Base-by-base conservation (phyloP, 768 basidiomycete species). In the Kwoniella europaea region DNA sequence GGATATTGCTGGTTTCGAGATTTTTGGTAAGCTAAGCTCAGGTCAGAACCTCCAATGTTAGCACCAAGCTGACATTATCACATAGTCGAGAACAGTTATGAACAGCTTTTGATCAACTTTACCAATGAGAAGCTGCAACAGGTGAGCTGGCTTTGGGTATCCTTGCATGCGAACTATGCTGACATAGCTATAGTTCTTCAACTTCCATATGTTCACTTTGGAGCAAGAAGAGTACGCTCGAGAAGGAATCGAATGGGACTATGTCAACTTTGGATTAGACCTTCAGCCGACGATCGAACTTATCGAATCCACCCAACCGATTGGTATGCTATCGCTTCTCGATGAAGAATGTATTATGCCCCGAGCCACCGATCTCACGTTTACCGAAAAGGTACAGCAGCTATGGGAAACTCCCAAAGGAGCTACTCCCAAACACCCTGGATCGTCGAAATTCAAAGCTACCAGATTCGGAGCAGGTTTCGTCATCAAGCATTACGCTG, bases 281-380 rank as follows among this genome's bases (percentile, higher is more conserved):
- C 86, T 99, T 6, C 96, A 99, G 80, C 97, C 97, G 1, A 98
- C 97, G 3, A 98, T 99, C 82, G 96, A 98, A 81, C 89, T 99
- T 63, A 98, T 99, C 77, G 97, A 98, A 84, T 89, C 91, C 18
- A 89, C 87, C 62, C 87, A 88, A 15, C 86, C 85, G 20, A 94
- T 98, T 72, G 97, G 97, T 64, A 91, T 98, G 70, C 87, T 99
- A 56, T 92, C 93, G 72, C 91, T 91, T 77, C 85, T 99, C 44
- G 97, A 99, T 82, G 97, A 98, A 81, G 96, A 98, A 74, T 98
- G 96, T 82, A 98, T 99, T 84, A 99, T 98, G 96, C 97, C 96
- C n/a, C 94, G 93, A 82, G 96, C 96, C 3, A 93, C 91, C 13
- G 96, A 99, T 82, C 85, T 89, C 54, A 98, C 95, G 0, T 98